Evolutionary conservation across 1,139 yeast species (phyloP).

Genomic region (Sugiyamaella japonica): DNA sequence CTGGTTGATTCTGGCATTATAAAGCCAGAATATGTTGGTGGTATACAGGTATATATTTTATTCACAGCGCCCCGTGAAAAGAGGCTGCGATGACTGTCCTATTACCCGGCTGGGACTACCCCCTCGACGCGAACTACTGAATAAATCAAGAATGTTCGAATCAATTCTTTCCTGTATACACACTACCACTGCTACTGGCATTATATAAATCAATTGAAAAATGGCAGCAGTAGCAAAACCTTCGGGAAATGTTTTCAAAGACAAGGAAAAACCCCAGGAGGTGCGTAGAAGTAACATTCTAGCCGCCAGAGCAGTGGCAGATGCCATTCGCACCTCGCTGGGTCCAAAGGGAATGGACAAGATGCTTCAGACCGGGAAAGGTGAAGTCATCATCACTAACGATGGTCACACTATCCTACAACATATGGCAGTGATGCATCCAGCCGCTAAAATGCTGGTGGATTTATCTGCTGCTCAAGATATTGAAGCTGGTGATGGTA

Average conservation of each 20-base stretch:
- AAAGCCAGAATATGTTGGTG: background rate
- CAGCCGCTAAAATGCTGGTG: conserved; percentile 97
- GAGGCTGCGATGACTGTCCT: no score
- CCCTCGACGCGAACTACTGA: background rate
- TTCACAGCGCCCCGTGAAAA: background rate
- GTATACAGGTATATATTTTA: background rate
- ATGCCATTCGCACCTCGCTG: conserved; percentile 93
- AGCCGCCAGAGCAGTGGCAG: conserved; percentile 97
- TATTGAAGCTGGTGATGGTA: conserved; percentile 98
- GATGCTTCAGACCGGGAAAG: conserved; percentile 87
- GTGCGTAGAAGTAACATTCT: conserved; percentile 89
- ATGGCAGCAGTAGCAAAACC: conserved; percentile 46
- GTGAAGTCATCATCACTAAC: conserved; percentile 91
- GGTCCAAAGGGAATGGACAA: conserved; percentile 99
- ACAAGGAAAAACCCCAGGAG: conserved; percentile 96
- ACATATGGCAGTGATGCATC: conserved; percentile 94
- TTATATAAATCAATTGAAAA: background rate
- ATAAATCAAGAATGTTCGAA: conserved; percentile 1
- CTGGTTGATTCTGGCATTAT: conserved; percentile 11
- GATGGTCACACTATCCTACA: conserved; percentile 97
- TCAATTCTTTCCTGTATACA: conserved; percentile 7
- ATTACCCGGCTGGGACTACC: conserved; percentile 1
- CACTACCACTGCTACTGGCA: background rate
- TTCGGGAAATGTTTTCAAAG: conserved; percentile 86
- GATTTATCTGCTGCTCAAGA: conserved; percentile 98